These are phyloP conservation scores for Botrytis fabae DNA, from an alignment of 2,329 filamentous ascomycete genomes.

Conservation along the genomic window DNA sequence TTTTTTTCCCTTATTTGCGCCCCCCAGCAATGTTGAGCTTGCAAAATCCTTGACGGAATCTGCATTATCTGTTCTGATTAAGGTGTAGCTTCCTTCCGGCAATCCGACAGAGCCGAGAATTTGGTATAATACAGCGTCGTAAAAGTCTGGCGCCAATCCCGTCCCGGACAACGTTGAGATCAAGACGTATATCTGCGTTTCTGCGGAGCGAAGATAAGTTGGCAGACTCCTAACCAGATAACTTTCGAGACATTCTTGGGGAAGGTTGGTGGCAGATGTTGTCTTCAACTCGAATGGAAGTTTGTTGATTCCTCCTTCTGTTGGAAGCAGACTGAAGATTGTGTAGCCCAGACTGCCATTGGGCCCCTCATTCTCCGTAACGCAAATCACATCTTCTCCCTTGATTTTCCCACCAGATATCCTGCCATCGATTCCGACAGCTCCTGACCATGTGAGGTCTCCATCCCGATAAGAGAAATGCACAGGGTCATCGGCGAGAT, in stretches of 20 bases:
- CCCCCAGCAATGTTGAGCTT: slow-evolving; percentile 47
- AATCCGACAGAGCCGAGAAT: slow-evolving; percentile 52
- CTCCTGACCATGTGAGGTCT: slow-evolving; percentile 23
- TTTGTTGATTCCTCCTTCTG: slow-evolving; percentile 28
- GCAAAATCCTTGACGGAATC: slow-evolving; percentile 67
- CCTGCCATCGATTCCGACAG: slow-evolving; percentile 6
- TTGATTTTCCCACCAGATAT: slow-evolving; percentile 30
- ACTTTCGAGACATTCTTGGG: slow-evolving; percentile 42
- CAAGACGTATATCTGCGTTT: slow-evolving; percentile 56
- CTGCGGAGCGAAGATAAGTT: slow-evolving; percentile 37
- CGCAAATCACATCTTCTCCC: slow-evolving; percentile 41
- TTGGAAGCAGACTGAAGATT: slow-evolving; percentile 43
- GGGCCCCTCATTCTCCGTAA: slow-evolving; percentile 30
- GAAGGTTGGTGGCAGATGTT: slow-evolving; percentile 41
- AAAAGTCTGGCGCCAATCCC: slow-evolving; percentile 57
- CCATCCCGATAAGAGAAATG: slow-evolving; percentile 29
- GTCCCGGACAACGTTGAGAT: slow-evolving; percentile 68
- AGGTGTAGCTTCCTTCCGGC: slow-evolving; percentile 45
- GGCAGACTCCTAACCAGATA: slow-evolving; percentile 46
- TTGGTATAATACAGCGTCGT: slow-evolving; percentile 55
- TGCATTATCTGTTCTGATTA: slow-evolving; percentile 63
- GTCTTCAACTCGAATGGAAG: slow-evolving; percentile 37
- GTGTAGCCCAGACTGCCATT: slow-evolving; percentile 35
- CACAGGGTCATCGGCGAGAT: slow-evolving; percentile 19
- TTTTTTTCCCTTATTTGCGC: slow-evolving; percentile 48